phyloP scores from a whole-genome alignment of 1,139 yeast genomes.

The Komagataea norvegica region DNA sequence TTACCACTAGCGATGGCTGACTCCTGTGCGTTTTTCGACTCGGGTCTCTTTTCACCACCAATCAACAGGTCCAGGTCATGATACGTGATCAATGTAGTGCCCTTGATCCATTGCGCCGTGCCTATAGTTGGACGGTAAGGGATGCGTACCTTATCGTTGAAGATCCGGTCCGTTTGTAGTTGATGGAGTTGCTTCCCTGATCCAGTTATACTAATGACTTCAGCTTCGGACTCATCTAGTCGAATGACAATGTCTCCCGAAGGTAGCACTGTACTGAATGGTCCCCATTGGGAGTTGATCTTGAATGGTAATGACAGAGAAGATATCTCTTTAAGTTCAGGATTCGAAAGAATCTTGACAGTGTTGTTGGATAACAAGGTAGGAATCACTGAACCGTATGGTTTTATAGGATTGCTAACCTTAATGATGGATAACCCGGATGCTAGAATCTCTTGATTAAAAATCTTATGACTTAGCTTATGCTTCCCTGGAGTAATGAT shows the following conservation, averaged over 20 bases:
- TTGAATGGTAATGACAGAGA: conserved; percentile 38
- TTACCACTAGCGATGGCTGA: conserved; percentile 2
- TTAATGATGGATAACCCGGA: conserved; percentile 51
- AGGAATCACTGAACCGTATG: conserved; percentile 39
- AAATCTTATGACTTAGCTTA: conserved; percentile 54
- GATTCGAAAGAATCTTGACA: conserved; percentile 43
- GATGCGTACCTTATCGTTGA: conserved; percentile 54
- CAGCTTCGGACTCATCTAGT: conserved; percentile 52
- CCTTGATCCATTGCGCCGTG: conserved; percentile 84
- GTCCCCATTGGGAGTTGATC: conserved; percentile 36
- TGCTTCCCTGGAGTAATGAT: conserved; percentile 57
- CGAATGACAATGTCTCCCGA: conserved; percentile 74
- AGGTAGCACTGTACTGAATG: conserved; percentile 47
- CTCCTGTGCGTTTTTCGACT: conserved; percentile 42
- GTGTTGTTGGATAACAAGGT: conserved; percentile 39
- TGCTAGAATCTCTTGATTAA: conserved; percentile 47
- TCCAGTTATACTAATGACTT: conserved; percentile 42
- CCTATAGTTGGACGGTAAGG: conserved; percentile 81
- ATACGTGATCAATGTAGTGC: conserved; percentile 54
- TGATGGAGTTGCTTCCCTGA: conserved; percentile 30
- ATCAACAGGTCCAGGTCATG: conserved; percentile 56
- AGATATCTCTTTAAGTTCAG: conserved; percentile 48
- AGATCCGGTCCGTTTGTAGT: conserved; percentile 42
- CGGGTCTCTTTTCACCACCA: conserved; percentile 56
- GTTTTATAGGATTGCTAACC: conserved; percentile 26